Conservation (phyloP, 2,329 filamentous ascomycete genomes). For the Acephala macrosclerotiorum region DNA sequence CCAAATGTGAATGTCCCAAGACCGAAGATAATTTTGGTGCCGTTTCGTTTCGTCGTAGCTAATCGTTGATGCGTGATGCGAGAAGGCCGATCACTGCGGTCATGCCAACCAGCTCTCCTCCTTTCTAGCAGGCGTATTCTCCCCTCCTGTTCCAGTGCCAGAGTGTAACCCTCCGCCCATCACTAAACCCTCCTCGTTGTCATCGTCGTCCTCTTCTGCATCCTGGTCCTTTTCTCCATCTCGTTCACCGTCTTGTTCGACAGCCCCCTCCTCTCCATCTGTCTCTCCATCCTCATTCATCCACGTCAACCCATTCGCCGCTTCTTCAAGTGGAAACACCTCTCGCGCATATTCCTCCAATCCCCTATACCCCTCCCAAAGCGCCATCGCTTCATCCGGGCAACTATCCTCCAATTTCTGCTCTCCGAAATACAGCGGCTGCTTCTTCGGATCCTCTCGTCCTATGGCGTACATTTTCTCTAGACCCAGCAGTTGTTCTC, state of each 20-base stretch:
- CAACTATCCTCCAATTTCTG: slow-evolving; percentile 65
- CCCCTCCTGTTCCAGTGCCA: slow-evolving; percentile 26
- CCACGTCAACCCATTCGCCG: slow-evolving; percentile 92
- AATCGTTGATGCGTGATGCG: neutral
- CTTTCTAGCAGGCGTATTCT: slow-evolving; percentile 40
- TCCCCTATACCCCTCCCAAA: slow-evolving; percentile 92
- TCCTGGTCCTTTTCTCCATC: slow-evolving; percentile 58
- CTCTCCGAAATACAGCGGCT: slow-evolving; percentile 71
- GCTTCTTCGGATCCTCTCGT: slow-evolving; percentile 53
- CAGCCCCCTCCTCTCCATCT: slow-evolving; percentile 39
- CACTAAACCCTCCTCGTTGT: slow-evolving; percentile 48
- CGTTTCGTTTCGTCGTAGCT: neutral
- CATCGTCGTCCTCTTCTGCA: slow-evolving; percentile 58
- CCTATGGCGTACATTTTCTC: slow-evolving; percentile 62
- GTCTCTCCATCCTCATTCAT: slow-evolving; percentile 61
- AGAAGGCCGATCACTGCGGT: slow-evolving; percentile 9
- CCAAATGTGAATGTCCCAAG: neutral
- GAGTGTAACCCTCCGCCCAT: slow-evolving; percentile 37
- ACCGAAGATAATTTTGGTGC: neutral
- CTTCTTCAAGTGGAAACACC: slow-evolving; percentile 93
- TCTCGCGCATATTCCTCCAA: slow-evolving; percentile 95
- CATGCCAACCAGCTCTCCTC: slow-evolving; percentile 45
- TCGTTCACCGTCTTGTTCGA: slow-evolving; percentile 46
- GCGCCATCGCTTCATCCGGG: slow-evolving; percentile 76
- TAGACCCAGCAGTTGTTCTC: slow-evolving; percentile 80